Evolutionary conservation across 306 rosid species (phyloP), one percentile per base, ranked within the genome.

Genomic region (Cicer bijugum): DNA sequence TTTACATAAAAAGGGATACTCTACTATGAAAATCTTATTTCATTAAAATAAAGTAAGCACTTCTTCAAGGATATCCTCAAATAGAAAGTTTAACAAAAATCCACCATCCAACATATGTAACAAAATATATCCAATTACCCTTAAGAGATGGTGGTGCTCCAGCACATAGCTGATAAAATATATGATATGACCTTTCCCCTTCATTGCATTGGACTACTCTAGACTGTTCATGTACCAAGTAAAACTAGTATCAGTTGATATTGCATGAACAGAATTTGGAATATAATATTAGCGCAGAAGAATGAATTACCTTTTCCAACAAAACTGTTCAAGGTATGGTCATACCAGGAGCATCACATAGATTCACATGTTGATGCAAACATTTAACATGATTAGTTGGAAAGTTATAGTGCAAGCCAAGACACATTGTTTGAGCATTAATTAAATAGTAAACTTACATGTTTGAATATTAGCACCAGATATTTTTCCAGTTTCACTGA

Each of bases 381-480:
- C 76, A 67, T 74, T 64, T 15, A 75, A 57, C 73, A 74, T 59
- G 40, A 75, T 85, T 82, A 82, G 92, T 77, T 74, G 63, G 57
- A 60, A 78, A 42, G 58, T 71, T 50, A 62, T 47, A 58, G 68
- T 12, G 14, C 75, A 71, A 55, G 81, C 33, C 71, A 73, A 82
- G 50, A 44, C 48, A 72, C 50, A 23, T 14, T 44, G 63, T 57
- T 75, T 67, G 66, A 85, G 69, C 20, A 19, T 81, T 38, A 77
- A 69, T 58, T 51, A 16, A 66, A 62, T 35, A 78, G 67, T 19
- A 40, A 79, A 85, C 97, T 82, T 87, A 94, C 97, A 94, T 71
- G 99, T 94, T 87, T 94, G 92, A 86, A 94, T 88, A 58, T 84
- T 92, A 74, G 99, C 99, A 78, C 99, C 97, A n/a, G 95, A 90